These are phyloP conservation scores for Lantana camara DNA, from an alignment of 257 asterid species.

Conservation along the genomic window DNA sequence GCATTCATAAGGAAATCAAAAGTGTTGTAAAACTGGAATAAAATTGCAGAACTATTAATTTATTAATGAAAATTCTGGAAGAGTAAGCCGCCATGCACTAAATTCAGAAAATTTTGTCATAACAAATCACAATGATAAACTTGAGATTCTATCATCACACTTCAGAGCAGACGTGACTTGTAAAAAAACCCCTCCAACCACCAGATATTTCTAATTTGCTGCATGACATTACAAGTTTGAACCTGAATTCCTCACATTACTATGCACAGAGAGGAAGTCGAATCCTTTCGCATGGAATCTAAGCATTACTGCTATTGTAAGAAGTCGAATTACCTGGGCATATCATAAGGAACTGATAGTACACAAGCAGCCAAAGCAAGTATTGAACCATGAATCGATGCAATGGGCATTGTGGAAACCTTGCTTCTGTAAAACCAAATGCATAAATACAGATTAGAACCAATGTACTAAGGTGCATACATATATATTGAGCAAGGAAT, in stretches of 20 bases:
- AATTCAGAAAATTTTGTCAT: not conserved
- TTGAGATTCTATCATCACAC: no score
- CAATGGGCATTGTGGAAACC: constrained; percentile 61
- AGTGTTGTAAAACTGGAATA: not conserved
- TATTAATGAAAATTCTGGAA: not conserved
- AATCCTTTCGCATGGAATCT: constrained; percentile 4
- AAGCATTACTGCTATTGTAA: constrained; percentile 13
- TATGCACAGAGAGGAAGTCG: constrained; percentile 10
- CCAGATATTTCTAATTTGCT: constrained; percentile 1
- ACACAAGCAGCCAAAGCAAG: constrained; percentile 97
- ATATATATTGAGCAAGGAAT: constrained; percentile 10
- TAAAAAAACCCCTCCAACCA: constrained; percentile 16
- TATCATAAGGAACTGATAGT: constrained; percentile 92
- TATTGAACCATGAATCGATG: constrained; percentile 85
- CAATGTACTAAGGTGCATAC: not conserved
- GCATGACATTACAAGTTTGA: constrained; percentile 6
- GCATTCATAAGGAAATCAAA: not conserved
- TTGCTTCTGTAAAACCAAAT: constrained; percentile 55
- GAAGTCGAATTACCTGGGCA: constrained; percentile 75
- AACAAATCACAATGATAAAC: no score
- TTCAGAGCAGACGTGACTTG: not conserved
- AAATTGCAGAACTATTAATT: not conserved
- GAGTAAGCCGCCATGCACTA: not conserved
- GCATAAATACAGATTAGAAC: constrained; percentile 26
- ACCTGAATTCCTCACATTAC: not conserved